These are phyloP conservation scores for Wilcoxina mikolae DNA, from an alignment of 495 filamentous ascomycete genomes.

Conservation along the genomic window DNA sequence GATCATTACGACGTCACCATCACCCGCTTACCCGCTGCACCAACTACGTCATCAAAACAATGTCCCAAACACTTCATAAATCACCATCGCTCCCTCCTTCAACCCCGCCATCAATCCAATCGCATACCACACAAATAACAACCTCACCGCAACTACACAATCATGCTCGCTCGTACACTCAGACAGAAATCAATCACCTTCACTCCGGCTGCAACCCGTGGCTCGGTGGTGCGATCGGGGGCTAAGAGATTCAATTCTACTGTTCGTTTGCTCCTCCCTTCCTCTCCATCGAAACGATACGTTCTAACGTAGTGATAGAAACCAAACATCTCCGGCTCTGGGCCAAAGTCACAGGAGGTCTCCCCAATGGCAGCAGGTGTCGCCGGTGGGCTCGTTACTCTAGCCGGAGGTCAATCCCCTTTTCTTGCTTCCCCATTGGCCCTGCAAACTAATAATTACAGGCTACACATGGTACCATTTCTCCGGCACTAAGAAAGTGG, in stretches of 20 bases:
- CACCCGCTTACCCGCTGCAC: too few relatives aligned
- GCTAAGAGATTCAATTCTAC: neutral
- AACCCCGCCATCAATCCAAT: too few relatives aligned
- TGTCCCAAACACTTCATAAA: too few relatives aligned
- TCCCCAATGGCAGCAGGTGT: neutral
- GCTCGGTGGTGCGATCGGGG: neutral
- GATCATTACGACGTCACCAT: too few relatives aligned
- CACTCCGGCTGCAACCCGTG: neutral
- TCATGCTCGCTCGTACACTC: neutral
- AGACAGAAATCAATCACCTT: neutral
- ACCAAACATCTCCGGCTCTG: neutral
- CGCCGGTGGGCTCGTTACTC: neutral
- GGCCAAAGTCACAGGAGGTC: neutral
- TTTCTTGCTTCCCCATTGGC: neutral
- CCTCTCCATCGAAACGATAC: neutral
- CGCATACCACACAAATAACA: neutral
- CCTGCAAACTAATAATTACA: neutral
- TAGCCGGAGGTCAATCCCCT: neutral
- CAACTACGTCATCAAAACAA: too few relatives aligned
- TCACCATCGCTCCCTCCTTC: too few relatives aligned
- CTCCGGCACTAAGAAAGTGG: slow-evolving; percentile 9
- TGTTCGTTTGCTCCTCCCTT: neutral
- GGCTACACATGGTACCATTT: slow-evolving; percentile 12
- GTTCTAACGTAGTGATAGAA: neutral
- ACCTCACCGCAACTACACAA: too few relatives aligned